These are phyloP conservation scores for Oryza punctata DNA, from an alignment of 176 grass and related monocot species.

Conservation along the genomic window DNA sequence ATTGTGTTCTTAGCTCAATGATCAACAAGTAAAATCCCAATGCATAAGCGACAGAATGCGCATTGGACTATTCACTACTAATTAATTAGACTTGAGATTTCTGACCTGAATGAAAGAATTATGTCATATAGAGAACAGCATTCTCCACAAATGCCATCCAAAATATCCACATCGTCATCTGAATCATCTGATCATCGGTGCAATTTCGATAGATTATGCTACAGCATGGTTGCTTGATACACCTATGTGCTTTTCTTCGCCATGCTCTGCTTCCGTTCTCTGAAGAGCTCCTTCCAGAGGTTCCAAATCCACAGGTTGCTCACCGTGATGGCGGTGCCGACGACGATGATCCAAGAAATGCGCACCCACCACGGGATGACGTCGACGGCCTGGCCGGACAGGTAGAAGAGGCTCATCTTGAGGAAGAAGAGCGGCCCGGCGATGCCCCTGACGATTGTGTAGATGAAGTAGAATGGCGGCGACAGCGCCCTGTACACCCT, in stretches of 20 bases:
- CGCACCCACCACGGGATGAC: slow-evolving; percentile 88
- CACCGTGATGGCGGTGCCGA: slow-evolving; percentile 72
- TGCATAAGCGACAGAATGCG: background rate
- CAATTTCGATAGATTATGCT: slow-evolving; percentile 13
- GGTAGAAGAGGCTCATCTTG: slow-evolving; percentile 73
- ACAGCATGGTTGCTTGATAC: slow-evolving; percentile 4
- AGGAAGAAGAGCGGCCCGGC: slow-evolving; percentile 74
- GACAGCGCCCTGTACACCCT: slow-evolving; percentile 62
- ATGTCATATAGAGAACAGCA: slow-evolving; percentile 3
- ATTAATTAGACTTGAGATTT: background rate
- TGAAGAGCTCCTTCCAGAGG: slow-evolving; percentile 79
- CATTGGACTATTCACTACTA: background rate
- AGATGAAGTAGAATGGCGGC: slow-evolving; percentile 79
- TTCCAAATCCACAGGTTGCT: slow-evolving; percentile 97
- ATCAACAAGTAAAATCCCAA: background rate
- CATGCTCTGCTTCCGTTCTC: slow-evolving; percentile 43
- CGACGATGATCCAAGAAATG: slow-evolving; percentile 80
- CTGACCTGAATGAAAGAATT: slow-evolving; percentile 34
- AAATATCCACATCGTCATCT: background rate
- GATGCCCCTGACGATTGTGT: slow-evolving; percentile 76
- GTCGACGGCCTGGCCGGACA: slow-evolving; percentile 63
- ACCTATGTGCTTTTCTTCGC: slow-evolving; percentile 63
- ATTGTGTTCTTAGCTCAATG: background rate
- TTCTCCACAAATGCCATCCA: slow-evolving; percentile 26
- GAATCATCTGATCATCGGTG: background rate